Percentiles rank a stretch among this genome's conserved stretches.
These are phyloP conservation scores for Jaltomata sinuosa DNA, from an alignment of 257 asterid species.

Conservation along the genomic window DNA sequence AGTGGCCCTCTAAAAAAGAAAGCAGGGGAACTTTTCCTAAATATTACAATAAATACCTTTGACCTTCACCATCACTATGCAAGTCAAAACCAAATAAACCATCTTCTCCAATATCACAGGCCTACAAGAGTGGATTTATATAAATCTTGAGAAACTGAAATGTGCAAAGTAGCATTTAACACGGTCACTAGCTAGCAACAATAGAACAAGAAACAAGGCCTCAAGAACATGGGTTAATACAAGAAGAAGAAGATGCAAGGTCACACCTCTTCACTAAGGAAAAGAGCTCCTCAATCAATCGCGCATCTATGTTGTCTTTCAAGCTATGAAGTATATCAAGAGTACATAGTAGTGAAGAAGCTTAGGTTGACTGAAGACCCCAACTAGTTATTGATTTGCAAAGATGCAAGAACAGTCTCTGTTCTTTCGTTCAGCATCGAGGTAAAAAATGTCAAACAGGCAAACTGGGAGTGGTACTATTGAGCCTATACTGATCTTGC, in stretches of 20 bases:
- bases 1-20: not conserved
- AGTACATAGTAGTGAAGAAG: not conserved
- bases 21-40: not conserved
- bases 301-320: not conserved
- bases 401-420: not conserved
- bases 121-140: constrained; percentile 29
- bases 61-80: constrained; percentile 87
- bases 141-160: not conserved
- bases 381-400: not conserved
- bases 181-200: not conserved
- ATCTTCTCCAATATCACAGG: constrained; percentile 67
- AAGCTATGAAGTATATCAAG: not conserved
- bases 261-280: not conserved
- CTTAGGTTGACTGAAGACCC: not conserved
- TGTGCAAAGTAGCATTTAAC: not conserved
- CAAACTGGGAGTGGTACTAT: not conserved
- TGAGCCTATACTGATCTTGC: not conserved
- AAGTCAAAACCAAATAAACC: constrained; percentile 68
- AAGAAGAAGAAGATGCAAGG: not conserved
- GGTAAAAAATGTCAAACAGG: not conserved
- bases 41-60: constrained; percentile 31
- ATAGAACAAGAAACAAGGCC: not conserved
- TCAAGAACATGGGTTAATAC: not conserved
- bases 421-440: not conserved
- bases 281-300: not conserved